Evolutionary conservation across 1,284 basidiomycete genomes (phyloP), one percentile per base, ranked within the genome.

Genomic region (Pseudozyma pruni): DNA sequence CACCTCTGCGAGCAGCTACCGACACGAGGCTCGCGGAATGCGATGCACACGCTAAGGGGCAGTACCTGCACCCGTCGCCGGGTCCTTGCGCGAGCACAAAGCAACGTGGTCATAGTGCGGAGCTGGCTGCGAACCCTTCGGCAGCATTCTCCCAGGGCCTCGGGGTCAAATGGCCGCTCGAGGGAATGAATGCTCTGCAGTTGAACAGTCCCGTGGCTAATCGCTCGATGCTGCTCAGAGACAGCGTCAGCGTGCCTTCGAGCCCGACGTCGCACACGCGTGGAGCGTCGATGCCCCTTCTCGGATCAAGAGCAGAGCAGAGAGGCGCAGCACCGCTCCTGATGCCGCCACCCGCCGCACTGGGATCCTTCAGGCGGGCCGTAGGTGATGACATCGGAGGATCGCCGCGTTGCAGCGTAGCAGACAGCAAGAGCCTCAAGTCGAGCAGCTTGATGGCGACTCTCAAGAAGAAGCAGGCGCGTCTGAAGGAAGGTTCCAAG

Each of bases 401-500:
- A 16, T 59, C 55, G n/a, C 62, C 56, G 1, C 43, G 46, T 20
- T 31, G 49, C 38, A 43, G 13, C 1, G n/a, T 29, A 1, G 37
- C n/a, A 1, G 55, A 64, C 5, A 22, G 27, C 38, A 34, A 39
- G 22, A 11, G 20, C 4, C 14, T 23, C 31, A 58, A 32, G 44
- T 39, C 47, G 17, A 32, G 29, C 39, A 66, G 56, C 52, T 42
- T 66, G 56, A 59, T 66, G 56, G 62, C 62, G 34, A 66, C 62
- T 23, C 43, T 66, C 33, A 66, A 59, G 51, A 55, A 66, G 35
- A 59, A 59, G 48, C 62, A 66, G 16, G 62, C 59, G 39, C 62
- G 62, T 4, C 43, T 59, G 29, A 66, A 44, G 52, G 39, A 59
- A 31, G 43, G 62, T 34, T 59, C 62, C 31, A 49, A 16, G 27